These are phyloP conservation scores for Papiliotrema laurentii DNA, from an alignment of 1,284 basidiomycete genomes.

Conservation along the genomic window DNA sequence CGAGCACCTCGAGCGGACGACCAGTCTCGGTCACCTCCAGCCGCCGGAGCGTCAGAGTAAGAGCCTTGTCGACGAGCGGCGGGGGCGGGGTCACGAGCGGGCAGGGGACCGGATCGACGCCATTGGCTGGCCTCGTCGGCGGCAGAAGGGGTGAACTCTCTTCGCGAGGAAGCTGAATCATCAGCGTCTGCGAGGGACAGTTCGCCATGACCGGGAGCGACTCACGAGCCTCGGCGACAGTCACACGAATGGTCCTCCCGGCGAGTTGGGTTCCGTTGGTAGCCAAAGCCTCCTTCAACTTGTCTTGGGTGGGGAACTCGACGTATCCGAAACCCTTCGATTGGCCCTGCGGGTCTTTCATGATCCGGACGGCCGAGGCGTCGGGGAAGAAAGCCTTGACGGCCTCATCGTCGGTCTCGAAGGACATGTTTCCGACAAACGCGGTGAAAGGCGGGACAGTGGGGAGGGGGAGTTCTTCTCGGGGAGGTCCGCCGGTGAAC, in stretches of 20 bases:
- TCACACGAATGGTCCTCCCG: conserved; percentile 78
- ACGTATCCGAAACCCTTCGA: conserved; percentile 98
- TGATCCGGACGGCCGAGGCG: conserved; percentile 66
- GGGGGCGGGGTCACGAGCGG: conserved; percentile 50
- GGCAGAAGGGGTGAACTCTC: conserved; percentile 41
- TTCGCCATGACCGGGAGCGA: conserved; percentile 15
- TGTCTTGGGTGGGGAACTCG: conserved; percentile 80
- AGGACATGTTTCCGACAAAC: conserved; percentile 91
- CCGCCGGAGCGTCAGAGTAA: conserved; percentile 19
- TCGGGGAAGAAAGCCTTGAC: conserved; percentile 70
- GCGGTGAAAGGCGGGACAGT: conserved; percentile 91
- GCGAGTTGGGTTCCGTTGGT: conserved; percentile 61
- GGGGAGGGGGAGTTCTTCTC: conserved; percentile 92
- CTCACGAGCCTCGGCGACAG: conserved; percentile 92
- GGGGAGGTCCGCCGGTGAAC: conserved; percentile 50
- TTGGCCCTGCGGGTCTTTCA: conserved; percentile 83
- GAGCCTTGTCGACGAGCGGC: conserved; percentile 27
- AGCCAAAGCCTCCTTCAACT: conserved; percentile 73
- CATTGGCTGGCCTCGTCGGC: conserved; percentile 60
- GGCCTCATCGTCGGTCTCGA: conserved; percentile 82
- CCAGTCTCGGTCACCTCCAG: conserved; percentile 47
- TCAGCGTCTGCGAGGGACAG: background rate
- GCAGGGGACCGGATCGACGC: conserved; percentile 82
- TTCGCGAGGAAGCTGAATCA: conserved; percentile 18
- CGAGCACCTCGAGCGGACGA: conserved; percentile 48